Percentiles rank a stretch among this genome's conserved stretches.
Conservation (phyloP, 768 basidiomycete genomes). For the Sporobolomyces roseus region DNA sequence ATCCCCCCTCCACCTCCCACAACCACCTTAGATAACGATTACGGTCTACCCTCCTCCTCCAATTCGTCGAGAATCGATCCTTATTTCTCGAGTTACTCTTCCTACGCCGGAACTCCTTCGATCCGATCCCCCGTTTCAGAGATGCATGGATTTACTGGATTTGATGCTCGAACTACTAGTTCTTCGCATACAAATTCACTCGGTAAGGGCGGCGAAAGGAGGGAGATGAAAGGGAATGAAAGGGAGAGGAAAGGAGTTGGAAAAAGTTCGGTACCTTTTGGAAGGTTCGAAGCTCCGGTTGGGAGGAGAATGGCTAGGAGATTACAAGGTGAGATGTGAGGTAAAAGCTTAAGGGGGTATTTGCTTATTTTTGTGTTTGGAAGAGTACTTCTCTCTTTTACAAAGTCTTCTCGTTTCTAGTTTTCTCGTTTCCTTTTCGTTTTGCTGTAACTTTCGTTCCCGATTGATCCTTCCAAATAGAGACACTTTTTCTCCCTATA, state of each 20-base stretch:
- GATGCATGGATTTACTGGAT: slow-evolving; percentile 2
- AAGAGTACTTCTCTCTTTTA: background rate
- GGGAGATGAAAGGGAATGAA: background rate
- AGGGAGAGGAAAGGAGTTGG: background rate
- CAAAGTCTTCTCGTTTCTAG: no score
- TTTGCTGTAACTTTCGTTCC: no score
- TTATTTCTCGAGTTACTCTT: no score
- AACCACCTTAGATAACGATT: background rate
- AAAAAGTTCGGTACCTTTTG: slow-evolving; percentile 1
- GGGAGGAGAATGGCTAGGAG: background rate
- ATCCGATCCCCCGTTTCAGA: no score
- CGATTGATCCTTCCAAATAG: no score
- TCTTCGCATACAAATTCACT: background rate
- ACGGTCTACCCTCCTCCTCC: background rate
- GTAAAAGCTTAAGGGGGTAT: background rate
- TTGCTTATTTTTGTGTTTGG: background rate
- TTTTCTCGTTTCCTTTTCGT: no score
- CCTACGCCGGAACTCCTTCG: slow-evolving; percentile 10
- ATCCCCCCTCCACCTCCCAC: no score
- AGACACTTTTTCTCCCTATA: no score
- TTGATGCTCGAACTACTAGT: slow-evolving; percentile 2
- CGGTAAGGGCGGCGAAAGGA: background rate
- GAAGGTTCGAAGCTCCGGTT: slow-evolving; percentile 1
- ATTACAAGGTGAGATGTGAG: background rate
- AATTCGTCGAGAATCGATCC: slow-evolving; percentile 14